Evolutionary conservation across 2,329 filamentous ascomycete species (phyloP).

Genomic region (Colletotrichum sp.): DNA sequence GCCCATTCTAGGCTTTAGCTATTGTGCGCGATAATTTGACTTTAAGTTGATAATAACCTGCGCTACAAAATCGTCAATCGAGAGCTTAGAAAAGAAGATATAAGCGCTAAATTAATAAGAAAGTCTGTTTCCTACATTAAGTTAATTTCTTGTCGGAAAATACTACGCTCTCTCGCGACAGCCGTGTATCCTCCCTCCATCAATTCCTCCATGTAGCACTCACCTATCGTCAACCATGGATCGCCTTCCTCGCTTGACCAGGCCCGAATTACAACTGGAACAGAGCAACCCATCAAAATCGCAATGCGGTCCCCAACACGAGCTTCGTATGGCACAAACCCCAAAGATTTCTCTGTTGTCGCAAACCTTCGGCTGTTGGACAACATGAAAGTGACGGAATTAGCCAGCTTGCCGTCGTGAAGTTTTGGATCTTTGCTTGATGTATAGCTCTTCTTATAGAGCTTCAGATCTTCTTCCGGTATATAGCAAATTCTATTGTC

Average conservation of each 20-base stretch:
- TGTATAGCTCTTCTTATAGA: too few relatives aligned
- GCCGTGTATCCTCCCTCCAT: neutral
- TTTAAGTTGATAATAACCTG: too few relatives aligned
- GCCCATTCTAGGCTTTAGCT: too few relatives aligned
- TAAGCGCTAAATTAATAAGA: rapidly evolving
- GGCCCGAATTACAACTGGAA: neutral
- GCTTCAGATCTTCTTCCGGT: too few relatives aligned
- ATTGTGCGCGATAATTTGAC: too few relatives aligned
- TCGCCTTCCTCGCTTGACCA: neutral
- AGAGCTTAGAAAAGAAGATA: too few relatives aligned
- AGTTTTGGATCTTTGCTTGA: too few relatives aligned
- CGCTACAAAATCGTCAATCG: too few relatives aligned
- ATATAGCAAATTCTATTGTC: too few relatives aligned
- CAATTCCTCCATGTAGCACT: neutral
- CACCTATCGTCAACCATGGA: neutral
- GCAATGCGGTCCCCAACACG: neutral
- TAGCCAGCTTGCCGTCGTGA: too few relatives aligned
- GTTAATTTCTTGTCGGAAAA: rapidly evolving
- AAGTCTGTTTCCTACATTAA: too few relatives aligned
- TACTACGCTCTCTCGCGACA: neutral
- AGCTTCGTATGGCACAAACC: neutral
- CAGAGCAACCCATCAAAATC: neutral
- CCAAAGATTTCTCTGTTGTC: neutral
- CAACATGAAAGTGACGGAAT: neutral
- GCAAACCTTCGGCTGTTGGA: neutral